Percentiles rank a stretch among this genome's conserved stretches.
Evolutionary conservation across 1,139 yeast genomes (phyloP).

Genomic region (Candida sojae): DNA sequence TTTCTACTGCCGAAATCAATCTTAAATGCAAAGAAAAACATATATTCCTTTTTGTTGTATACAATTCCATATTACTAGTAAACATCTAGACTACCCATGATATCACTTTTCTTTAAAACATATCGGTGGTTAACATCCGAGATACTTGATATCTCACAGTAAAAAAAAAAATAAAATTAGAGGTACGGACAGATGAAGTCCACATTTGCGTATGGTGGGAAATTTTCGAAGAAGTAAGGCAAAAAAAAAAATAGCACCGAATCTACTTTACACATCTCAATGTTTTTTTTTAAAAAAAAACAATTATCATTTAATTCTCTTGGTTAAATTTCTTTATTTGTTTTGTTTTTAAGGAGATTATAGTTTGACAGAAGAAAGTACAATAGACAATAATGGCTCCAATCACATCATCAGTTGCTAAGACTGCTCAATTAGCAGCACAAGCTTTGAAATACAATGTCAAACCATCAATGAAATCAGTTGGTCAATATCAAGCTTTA

Average conservation of each 20-base stretch:
- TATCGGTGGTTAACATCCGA: conserved; percentile 3
- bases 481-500: conserved; percentile 39
- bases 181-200: conserved; percentile 6
- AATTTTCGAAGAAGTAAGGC: neutral
- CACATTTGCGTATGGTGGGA: neutral
- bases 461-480: conserved; percentile 22
- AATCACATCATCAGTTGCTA: conserved; percentile 34
- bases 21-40: too few relatives aligned
- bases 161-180: neutral
- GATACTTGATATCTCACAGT: neutral
- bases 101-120: too few relatives aligned
- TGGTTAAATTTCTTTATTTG: too few relatives aligned
- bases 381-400: conserved; percentile 12
- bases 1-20: too few relatives aligned
- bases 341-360: too few relatives aligned
- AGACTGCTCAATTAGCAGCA: conserved; percentile 51
- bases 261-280: neutral
- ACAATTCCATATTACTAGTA: too few relatives aligned
- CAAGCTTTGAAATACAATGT: conserved; percentile 30
- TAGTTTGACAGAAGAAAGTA: too few relatives aligned
- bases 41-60: too few relatives aligned
- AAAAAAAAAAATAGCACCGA: neutral
- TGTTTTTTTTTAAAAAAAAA: too few relatives aligned
- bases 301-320: too few relatives aligned
- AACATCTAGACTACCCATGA: too few relatives aligned